A percentile compares a stretch with the other conserved stretches of the same genome.
phyloP scores from a whole-genome alignment of 2,329 filamentous ascomycete species.

The Atkinsonella texensis region DNA sequence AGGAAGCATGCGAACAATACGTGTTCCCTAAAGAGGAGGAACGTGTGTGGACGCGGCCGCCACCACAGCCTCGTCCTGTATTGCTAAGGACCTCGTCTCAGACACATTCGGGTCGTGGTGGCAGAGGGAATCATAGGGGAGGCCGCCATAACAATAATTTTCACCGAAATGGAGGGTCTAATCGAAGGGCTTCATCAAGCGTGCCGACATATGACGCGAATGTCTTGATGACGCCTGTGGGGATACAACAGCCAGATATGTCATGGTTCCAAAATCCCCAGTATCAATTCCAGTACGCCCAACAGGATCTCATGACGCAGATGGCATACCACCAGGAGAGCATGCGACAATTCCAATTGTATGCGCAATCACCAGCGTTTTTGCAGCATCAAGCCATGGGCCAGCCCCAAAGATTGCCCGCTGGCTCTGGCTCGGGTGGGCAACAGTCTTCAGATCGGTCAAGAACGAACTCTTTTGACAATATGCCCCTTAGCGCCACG shows the following conservation, averaged over 20 bases:
- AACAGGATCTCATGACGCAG: slow-evolving; percentile 28
- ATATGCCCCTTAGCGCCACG: slow-evolving; percentile 43
- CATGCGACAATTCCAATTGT: slow-evolving; percentile 23
- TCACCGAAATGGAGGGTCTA: slow-evolving; percentile 22
- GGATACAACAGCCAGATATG: slow-evolving; percentile 33
- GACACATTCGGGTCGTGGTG: slow-evolving; percentile 37
- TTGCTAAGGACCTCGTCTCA: slow-evolving; percentile 50
- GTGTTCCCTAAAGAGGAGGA: slow-evolving; percentile 78
- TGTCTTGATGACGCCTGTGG: slow-evolving; percentile 32
- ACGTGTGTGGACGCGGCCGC: slow-evolving; percentile 45
- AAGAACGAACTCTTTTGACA: slow-evolving; percentile 52
- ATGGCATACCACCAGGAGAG: slow-evolving; percentile 27
- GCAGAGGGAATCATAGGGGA: slow-evolving; percentile 36
- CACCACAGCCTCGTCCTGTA: slow-evolving; percentile 41
- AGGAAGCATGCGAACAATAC: slow-evolving; percentile 77
- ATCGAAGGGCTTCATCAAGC: slow-evolving; percentile 40
- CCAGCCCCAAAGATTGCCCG: slow-evolving; percentile 20
- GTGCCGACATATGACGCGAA: slow-evolving; percentile 37
- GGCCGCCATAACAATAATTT: slow-evolving; percentile 33
- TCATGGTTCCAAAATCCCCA: slow-evolving; percentile 35
- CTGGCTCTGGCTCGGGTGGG: slow-evolving; percentile 12
- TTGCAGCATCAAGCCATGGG: slow-evolving; percentile 23
- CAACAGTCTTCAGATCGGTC: slow-evolving; percentile 35
- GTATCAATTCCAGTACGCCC: slow-evolving; percentile 28
- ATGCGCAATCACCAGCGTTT: slow-evolving; percentile 22